Evolutionary conservation across 805 yeast genomes (phyloP).

Genomic region (Teunomyces atbi): DNA sequence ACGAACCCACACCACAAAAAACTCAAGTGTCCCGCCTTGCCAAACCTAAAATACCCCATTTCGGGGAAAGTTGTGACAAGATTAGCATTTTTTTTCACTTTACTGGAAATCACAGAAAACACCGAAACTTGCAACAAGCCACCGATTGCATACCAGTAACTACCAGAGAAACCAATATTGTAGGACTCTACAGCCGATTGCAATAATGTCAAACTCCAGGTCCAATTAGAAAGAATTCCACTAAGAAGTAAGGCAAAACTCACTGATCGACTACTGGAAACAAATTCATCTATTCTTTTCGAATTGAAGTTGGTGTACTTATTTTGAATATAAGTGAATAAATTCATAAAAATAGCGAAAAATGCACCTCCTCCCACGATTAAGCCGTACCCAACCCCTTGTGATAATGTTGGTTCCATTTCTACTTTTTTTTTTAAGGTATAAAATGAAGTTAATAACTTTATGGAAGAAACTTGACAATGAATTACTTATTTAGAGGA

Average conservation of each 20-base stretch:
- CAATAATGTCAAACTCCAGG: conserved; percentile 26
- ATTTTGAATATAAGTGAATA: conserved; percentile 14
- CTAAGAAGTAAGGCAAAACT: conserved; percentile 15
- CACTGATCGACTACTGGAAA: conserved; percentile 15
- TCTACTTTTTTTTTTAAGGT: not conserved
- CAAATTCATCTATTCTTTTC: conserved; percentile 16
- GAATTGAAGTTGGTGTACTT: conserved; percentile 12
- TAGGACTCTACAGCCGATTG: conserved; percentile 21
- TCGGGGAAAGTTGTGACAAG: conserved; percentile 31
- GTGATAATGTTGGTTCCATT: conserved; percentile 15
- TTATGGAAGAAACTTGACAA: not conserved
- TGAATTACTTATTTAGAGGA: not conserved
- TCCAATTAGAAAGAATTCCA: conserved; percentile 28
- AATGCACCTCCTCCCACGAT: conserved; percentile 17
- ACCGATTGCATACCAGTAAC: conserved; percentile 24
- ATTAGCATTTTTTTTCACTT: conserved; percentile 30
- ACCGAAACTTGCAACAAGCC: conserved; percentile 29
- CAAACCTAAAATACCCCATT: conserved; percentile 26
- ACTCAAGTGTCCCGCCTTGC: conserved; percentile 24
- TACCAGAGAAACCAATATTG: conserved; percentile 21
- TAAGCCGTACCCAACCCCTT: conserved; percentile 17
- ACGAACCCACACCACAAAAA: conserved; percentile 24
- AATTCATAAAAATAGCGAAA: conserved; percentile 16
- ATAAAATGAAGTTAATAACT: not conserved
- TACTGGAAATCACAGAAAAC: conserved; percentile 34